These are phyloP conservation scores for Backusella mclennaniae DNA, from an alignment of 192 early-diverging fungal genomes.

Conservation along the genomic window DNA sequence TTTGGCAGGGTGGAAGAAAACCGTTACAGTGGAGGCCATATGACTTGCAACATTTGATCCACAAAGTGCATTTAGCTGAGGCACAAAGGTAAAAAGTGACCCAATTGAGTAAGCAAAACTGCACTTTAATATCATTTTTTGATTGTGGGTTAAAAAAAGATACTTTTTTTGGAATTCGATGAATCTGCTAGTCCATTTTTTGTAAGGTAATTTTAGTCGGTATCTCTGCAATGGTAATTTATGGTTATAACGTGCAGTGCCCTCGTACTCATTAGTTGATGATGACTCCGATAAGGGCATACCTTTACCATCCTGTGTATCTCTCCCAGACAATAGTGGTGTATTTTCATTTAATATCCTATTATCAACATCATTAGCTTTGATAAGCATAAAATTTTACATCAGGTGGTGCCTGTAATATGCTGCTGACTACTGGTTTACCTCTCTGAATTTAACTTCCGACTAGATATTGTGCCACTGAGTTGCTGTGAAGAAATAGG, in stretches of 20 bases:
- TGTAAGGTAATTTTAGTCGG: neutral
- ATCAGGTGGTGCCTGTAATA: neutral
- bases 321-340: neutral
- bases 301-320: neutral
- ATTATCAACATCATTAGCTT: neutral
- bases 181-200: neutral
- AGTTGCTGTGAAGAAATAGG: neutral
- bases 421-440: neutral
- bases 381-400: neutral
- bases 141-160: neutral
- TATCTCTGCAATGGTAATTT: neutral
- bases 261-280: neutral
- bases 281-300: neutral
- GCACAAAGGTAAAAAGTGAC: constrained; percentile 64
- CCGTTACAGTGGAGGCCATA: constrained; percentile 63
- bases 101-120: constrained; percentile 62
- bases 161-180: neutral
- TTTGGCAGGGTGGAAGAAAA: constrained; percentile 73
- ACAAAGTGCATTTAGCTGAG: constrained; percentile 47
- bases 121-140: constrained; percentile 52
- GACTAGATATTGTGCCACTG: neutral
- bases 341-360: neutral
- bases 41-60: constrained; percentile 55
- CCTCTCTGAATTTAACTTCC: neutral
- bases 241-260: neutral